A percentile compares a stretch with the other conserved stretches of the same genome.
Evolutionary conservation across 1,284 basidiomycete genomes (phyloP).

Genomic region (Sanghuangporus weigelae): DNA sequence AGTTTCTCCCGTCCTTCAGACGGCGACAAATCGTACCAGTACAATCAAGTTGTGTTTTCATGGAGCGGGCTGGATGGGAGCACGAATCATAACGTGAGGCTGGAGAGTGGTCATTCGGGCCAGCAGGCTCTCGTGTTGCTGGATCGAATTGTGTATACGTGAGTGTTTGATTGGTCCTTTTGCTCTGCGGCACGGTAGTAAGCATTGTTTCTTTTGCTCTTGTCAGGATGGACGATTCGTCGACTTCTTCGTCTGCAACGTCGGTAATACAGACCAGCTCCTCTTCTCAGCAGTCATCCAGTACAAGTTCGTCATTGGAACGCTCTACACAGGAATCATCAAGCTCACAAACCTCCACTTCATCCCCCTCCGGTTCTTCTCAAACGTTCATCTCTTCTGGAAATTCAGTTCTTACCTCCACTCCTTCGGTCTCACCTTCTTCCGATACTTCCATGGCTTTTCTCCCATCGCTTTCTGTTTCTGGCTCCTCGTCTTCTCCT

Average conservation of each 20-base stretch:
- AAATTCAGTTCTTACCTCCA: background rate
- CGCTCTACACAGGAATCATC: background rate
- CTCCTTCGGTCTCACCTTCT: background rate
- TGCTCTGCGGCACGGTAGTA: background rate
- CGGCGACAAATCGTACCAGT: conserved; percentile 1
- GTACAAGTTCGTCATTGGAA: background rate
- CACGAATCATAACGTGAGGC: background rate
- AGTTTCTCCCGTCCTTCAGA: background rate
- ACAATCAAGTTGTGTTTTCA: conserved; percentile 4
- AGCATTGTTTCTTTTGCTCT: background rate
- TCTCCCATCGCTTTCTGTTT: background rate
- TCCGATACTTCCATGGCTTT: background rate
- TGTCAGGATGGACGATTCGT: background rate
- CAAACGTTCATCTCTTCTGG: background rate
- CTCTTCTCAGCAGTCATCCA: background rate
- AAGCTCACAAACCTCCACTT: background rate
- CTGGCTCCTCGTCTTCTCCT: background rate
- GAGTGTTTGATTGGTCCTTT: background rate
- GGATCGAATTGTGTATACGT: conserved; percentile 16
- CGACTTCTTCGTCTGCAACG: background rate
- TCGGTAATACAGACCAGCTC: background rate
- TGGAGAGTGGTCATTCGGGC: background rate
- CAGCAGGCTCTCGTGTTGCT: conserved; percentile 7
- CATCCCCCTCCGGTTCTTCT: background rate
- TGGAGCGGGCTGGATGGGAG: background rate